Base-by-base conservation (phyloP, 257 asterid species). In the Cordia subcordata region DNA sequence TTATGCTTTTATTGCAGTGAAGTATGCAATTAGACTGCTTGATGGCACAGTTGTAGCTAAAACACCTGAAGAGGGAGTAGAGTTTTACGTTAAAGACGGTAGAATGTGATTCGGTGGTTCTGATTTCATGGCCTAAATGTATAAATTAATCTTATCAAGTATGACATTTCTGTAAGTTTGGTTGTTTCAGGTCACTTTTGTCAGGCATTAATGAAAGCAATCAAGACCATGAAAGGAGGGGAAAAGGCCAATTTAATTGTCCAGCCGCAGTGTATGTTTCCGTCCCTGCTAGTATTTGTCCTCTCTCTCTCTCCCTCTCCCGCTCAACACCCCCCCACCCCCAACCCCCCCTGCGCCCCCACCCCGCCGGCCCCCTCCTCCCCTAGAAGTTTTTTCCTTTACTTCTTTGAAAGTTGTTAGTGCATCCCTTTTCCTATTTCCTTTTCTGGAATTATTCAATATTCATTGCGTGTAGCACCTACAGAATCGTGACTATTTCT, bases 201-300 rank as follows among this genome's bases (percentile, higher is more conserved):
- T 68, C 84, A 85, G 5, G 95, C 89, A 61, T 61, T 86, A 67
- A 66, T 85, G 42, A 86, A 68, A 74, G 92, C 84, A 44, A 63
- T 86, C 67, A 83, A 81, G 75, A 83, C 95, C 62, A 86, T 86
- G 95, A 84, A 61, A 81, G 77, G 35, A 67, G 81, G 87, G 32
- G 95, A 86, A 82, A 81, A 66, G 72, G 92, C 55, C 65, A 71
- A 73, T 69, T 67, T 86, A 68, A 49, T 72, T 68, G 77, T 86
- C 67, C 84, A 81, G 75, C 87, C 87, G 47, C 80, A 72, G 20
- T 86, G 92, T 86, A 75, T 13, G 82, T 66, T 58, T 65, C 51
- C 27, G 27, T 47, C 13, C n/a, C 15, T 55, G 46, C 52, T 32
- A 32, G 52, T 49, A 37, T 63, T 38, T 45, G 16, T 61, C 11